Percentiles rank a stretch among this genome's conserved stretches.
These are phyloP conservation scores for Lactifluus volemus DNA, from an alignment of 768 basidiomycete species.

Conservation along the genomic window DNA sequence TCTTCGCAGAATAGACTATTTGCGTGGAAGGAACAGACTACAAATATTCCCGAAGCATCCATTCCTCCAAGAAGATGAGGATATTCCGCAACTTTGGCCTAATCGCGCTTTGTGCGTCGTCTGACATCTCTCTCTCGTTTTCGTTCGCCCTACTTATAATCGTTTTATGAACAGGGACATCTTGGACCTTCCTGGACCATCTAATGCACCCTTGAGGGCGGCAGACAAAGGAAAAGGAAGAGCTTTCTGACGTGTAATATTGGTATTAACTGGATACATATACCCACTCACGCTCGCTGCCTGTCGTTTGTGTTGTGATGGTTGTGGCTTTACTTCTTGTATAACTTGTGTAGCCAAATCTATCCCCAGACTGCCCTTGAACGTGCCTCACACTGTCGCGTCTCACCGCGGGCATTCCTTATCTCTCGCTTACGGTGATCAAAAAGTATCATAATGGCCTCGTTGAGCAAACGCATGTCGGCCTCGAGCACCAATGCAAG, in stretches of 20 bases:
- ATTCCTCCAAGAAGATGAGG: neutral
- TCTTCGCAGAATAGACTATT: conserved; percentile 7
- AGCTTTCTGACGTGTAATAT: neutral
- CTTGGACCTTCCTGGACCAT: neutral
- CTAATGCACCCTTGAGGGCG: neutral
- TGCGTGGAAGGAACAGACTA: conserved; percentile 11
- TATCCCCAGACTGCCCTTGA: neutral
- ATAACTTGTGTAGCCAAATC: neutral
- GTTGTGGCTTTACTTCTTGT: neutral
- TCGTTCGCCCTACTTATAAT: neutral
- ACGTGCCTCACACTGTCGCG: too few relatives aligned
- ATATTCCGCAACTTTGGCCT: neutral
- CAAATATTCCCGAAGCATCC: conserved; percentile 7
- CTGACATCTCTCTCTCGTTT: neutral
- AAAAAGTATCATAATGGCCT: conserved; percentile 19
- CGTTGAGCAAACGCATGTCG: conserved; percentile 27
- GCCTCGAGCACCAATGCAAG: conserved; percentile 23
- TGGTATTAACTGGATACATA: neutral
- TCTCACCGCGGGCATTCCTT: too few relatives aligned
- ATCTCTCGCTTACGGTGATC: neutral
- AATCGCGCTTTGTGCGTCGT: conserved; percentile 9
- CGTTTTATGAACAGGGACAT: neutral
- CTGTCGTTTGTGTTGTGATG: neutral
- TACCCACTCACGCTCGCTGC: neutral
- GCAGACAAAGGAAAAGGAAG: neutral